Conservation (phyloP, 225 moss, liverwort and hornwort genomes). For the Ulota crispa region DNA sequence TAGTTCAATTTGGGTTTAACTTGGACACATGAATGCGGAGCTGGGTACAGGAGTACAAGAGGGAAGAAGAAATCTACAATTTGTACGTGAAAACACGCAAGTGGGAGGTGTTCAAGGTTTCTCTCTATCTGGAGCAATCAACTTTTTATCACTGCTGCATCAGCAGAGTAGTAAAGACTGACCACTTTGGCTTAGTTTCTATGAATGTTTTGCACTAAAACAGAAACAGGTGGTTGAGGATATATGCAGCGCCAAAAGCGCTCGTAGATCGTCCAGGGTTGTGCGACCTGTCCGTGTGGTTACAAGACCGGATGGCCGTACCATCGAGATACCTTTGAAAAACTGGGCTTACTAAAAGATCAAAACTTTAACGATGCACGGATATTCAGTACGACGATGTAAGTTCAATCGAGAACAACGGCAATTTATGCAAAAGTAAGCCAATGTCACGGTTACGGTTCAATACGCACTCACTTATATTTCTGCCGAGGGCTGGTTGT, state of each 20-base stretch:
- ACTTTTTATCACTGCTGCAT: neutral
- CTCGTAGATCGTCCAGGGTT: conserved; percentile 26
- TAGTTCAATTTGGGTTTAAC: neutral
- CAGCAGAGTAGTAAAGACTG: neutral
- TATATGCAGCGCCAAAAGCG: conserved; percentile 42
- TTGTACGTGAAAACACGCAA: conserved; percentile 66
- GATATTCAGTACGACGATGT: neutral
- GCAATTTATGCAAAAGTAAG: neutral
- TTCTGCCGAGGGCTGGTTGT: neutral
- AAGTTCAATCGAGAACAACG: neutral
- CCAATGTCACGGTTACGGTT: neutral
- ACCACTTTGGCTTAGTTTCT: neutral
- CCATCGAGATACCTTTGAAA: conserved; percentile 38
- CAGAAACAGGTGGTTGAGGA: conserved; percentile 49
- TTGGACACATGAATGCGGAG: neutral
- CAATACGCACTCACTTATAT: neutral
- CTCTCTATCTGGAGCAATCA: neutral
- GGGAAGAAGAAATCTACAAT: conserved; percentile 75
- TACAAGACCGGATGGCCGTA: conserved; percentile 29
- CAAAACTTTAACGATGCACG: neutral
- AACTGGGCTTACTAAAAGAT: conserved; percentile 36
- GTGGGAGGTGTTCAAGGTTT: conserved; percentile 90
- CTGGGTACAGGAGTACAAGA: conserved; percentile 69
- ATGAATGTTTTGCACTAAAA: neutral
- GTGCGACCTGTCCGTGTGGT: conserved; percentile 39